Evolutionary conservation across 768 basidiomycete species (phyloP).

Genomic region (Gautieria morchelliformis): DNA sequence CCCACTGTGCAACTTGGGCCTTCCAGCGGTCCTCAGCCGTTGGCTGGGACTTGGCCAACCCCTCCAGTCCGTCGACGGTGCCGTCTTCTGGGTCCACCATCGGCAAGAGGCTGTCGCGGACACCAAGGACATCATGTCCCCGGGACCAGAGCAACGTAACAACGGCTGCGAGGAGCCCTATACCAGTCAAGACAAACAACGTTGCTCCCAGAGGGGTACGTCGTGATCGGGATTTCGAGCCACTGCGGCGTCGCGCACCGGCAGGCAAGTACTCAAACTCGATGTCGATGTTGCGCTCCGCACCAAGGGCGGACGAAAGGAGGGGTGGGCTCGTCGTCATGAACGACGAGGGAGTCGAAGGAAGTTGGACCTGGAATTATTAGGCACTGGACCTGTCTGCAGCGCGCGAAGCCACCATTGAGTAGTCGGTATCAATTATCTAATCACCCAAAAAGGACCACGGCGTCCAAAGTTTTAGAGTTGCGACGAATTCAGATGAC

Average conservation of each 20-base stretch:
- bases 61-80: not conserved
- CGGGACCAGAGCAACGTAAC: not conserved
- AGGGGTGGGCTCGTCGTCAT: too few species aligned
- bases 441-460: too few species aligned
- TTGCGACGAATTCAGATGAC: too few species aligned
- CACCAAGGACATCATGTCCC: not conserved
- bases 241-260: not conserved
- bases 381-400: too few species aligned
- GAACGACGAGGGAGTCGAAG: too few species aligned
- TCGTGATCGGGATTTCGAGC: too few species aligned
- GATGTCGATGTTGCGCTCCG: not conserved
- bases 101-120: not conserved
- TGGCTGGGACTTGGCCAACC: not conserved
- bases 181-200: not conserved
- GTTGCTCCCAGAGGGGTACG: too few species aligned
- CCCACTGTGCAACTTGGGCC: conserved; percentile 1
- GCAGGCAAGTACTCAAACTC: not conserved
- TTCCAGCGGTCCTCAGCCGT: conserved; percentile 1
- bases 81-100: not conserved
- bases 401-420: too few species aligned
- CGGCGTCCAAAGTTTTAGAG: too few species aligned
- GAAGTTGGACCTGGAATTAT: too few species aligned
- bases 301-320: too few species aligned
- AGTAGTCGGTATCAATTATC: too few species aligned
- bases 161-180: conserved; percentile 10